phyloP scores from a whole-genome alignment of 2,329 filamentous ascomycete species.

The Beauveria brongniartii region DNA sequence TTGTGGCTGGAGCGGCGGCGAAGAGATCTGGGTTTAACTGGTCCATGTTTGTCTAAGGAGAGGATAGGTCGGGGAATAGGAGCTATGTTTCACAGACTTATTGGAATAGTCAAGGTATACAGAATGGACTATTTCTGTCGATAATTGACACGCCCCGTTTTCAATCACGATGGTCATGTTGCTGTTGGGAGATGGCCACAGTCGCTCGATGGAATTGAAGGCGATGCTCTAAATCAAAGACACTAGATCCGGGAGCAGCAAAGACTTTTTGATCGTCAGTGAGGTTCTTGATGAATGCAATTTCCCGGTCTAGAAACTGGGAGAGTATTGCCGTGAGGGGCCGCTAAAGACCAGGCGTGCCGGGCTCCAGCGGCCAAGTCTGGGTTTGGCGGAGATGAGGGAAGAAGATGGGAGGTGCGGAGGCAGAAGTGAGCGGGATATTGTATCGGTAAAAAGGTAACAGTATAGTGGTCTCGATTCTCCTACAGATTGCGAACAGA shows the following conservation, averaged over 20 bases:
- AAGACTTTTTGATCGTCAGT: not conserved
- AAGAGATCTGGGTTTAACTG: not conserved
- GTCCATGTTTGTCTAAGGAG: not conserved
- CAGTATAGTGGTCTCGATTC: slow-evolving; percentile 21
- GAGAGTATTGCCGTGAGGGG: not conserved
- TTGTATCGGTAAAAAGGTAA: not conserved
- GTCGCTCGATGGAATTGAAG: too few relatives aligned
- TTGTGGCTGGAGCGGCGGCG: not conserved
- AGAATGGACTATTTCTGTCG: too few relatives aligned
- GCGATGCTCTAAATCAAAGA: too few relatives aligned
- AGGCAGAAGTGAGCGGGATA: not conserved
- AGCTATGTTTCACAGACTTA: not conserved
- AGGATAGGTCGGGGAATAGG: too few relatives aligned
- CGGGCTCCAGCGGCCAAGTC: not conserved
- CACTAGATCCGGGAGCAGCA: too few relatives aligned
- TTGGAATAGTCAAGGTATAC: too few relatives aligned
- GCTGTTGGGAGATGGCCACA: too few relatives aligned
- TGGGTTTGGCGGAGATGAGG: not conserved
- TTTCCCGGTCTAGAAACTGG: not conserved
- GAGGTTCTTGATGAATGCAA: not conserved
- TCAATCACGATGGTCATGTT: too few relatives aligned
- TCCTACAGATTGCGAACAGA: slow-evolving; percentile 39
- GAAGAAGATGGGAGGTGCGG: not conserved
- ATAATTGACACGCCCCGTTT: too few relatives aligned
- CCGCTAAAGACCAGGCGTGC: not conserved